These are phyloP conservation scores for Trichoderma pleuroti DNA, from an alignment of 2,329 filamentous ascomycete species.

Conservation along the genomic window DNA sequence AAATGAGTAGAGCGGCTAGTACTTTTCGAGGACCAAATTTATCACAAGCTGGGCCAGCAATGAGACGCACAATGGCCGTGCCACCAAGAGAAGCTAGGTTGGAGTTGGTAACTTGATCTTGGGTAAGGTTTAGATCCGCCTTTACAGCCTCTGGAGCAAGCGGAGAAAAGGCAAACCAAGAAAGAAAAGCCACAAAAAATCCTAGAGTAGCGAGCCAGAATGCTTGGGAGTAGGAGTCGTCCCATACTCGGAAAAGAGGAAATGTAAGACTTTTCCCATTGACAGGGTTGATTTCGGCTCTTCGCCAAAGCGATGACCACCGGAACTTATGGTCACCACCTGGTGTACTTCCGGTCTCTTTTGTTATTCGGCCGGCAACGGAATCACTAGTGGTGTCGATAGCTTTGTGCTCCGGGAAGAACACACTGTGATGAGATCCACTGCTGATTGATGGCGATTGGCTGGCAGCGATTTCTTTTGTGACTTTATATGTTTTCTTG, in stretches of 20 bases:
- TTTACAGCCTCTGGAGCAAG: slow-evolving; percentile 75
- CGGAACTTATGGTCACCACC: neutral
- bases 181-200: slow-evolving; percentile 6
- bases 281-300: neutral
- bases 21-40: slow-evolving; percentile 75
- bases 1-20: slow-evolving; percentile 72
- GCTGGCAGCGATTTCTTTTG: neutral
- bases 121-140: slow-evolving; percentile 68
- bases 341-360: neutral
- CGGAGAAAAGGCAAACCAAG: slow-evolving; percentile 77
- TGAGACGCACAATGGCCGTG: slow-evolving; percentile 69
- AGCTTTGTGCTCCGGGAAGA: neutral
- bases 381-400: neutral
- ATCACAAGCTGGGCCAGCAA: slow-evolving; percentile 83
- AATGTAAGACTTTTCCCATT: slow-evolving; percentile 8
- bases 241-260: neutral
- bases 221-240: neutral
- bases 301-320: neutral
- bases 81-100: slow-evolving; percentile 78
- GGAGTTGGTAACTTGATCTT: slow-evolving; percentile 75
- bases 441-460: neutral
- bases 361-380: neutral
- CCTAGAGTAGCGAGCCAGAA: slow-evolving; percentile 1
- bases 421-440: neutral
- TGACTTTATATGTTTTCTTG: neutral